Percentiles rank a stretch among this genome's conserved stretches.
Evolutionary conservation across 176 grass and related monocot species (phyloP).

Genomic region (Carex scoparia): DNA sequence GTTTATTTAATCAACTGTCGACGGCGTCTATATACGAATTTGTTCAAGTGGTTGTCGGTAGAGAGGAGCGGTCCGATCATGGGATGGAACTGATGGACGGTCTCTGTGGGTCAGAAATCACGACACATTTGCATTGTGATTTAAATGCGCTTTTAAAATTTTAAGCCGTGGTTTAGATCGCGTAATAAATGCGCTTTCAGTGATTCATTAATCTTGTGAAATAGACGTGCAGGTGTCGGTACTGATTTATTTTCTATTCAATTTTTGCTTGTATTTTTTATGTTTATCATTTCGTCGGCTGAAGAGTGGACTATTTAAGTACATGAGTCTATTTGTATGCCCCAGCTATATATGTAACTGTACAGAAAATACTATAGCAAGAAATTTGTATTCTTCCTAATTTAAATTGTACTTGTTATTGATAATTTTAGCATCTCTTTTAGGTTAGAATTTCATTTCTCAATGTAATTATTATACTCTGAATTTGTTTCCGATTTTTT

Average conservation of each 20-base stretch:
- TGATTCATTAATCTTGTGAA: not conserved
- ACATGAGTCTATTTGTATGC: not conserved
- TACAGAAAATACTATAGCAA: not conserved
- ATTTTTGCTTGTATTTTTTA: not conserved
- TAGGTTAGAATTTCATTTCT: not conserved
- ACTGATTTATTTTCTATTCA: not conserved
- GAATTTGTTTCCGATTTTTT: not conserved
- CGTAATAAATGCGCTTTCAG: not conserved
- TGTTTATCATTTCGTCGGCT: not conserved
- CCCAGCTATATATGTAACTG: not conserved
- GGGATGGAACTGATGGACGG: conserved; percentile 13
- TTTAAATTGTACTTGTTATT: too few relatives aligned
- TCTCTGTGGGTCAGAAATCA: conserved; percentile 16
- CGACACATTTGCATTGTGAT: conserved; percentile 15
- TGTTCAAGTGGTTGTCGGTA: not conserved
- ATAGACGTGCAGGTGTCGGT: conserved; percentile 4
- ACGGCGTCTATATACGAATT: not conserved
- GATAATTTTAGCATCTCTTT: too few relatives aligned
- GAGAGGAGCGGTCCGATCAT: conserved; percentile 21
- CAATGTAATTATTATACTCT: not conserved
- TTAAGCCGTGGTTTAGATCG: not conserved
- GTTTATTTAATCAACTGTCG: not conserved
- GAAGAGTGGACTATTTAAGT: not conserved
- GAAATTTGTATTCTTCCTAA: too few relatives aligned
- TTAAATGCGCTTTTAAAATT: not conserved